These are phyloP conservation scores for Antitrichia curtipendula DNA, from an alignment of 225 moss, liverwort and hornwort genomes.

Conservation along the genomic window DNA sequence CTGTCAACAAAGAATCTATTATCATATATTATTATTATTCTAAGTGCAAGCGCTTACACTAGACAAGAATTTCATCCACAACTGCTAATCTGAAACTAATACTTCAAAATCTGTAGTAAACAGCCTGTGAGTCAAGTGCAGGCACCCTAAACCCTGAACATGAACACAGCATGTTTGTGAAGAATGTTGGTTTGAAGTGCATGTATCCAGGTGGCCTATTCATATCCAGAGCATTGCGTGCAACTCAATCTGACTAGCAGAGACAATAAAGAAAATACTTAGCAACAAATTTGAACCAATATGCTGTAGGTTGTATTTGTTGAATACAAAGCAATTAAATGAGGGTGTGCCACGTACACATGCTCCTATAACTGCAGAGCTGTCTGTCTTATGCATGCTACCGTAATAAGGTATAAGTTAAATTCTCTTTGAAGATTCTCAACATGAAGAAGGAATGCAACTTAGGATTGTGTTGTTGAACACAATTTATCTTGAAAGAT, in stretches of 20 bases:
- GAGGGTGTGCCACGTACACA: neutral
- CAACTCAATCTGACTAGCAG: neutral
- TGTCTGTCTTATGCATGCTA: neutral
- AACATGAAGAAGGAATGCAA: neutral
- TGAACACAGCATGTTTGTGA: neutral
- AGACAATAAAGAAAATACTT: neutral
- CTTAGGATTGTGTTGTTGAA: neutral
- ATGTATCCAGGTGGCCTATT: neutral
- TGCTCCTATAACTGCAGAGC: neutral
- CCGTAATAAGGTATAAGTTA: neutral
- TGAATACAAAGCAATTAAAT: neutral
- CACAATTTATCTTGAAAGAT: neutral
- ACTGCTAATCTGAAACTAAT: neutral
- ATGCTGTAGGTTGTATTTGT: neutral
- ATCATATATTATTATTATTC: neutral
- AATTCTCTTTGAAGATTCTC: no score
- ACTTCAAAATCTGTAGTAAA: neutral
- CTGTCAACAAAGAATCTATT: neutral
- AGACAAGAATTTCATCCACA: neutral
- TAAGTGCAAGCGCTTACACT: neutral
- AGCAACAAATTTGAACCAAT: neutral
- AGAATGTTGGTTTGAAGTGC: neutral
- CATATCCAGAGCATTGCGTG: neutral
- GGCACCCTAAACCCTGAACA: neutral
- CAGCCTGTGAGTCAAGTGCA: neutral